Base-by-base conservation (phyloP, 2,329 filamentous ascomycete species). In the Trichoderma sp. region DNA sequence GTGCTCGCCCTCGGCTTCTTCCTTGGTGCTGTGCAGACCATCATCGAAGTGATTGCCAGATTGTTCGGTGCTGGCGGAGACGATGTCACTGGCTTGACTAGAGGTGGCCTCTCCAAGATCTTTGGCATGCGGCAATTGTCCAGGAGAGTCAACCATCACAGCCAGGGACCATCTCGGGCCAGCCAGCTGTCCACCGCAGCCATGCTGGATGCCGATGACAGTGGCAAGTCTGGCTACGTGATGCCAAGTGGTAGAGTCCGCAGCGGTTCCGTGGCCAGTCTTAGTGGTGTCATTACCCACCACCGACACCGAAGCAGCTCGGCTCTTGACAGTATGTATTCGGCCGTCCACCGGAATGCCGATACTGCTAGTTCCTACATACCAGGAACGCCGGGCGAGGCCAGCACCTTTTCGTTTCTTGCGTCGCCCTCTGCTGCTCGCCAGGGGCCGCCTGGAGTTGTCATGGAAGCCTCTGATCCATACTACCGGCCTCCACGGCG, bases 1-100 rank as follows among this genome's bases (percentile, higher is more conserved):
- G 94, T 98, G 0, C 86, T 99, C 27, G 88, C 98, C 3, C 94
- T 98, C 80, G 96, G 95, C 2, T 99, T 98, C 86, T 94, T 98
- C 83, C 87, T 99, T 72, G 98, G 98, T 82, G 93, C 97, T 1
- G 83, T 98, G 7, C 95, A 98, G 82, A 98, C 96, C 0, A 89
- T 98, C 59, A 90, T 98, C 56, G 97, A 99, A 83, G 95, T 99
- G 9, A 87, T 92, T 67, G 95, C 95, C 31, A 91, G 96, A 71
- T 87, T 97, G 80, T 89, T 93, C 31, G 96, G 96, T 50, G 95
- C 94, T 38, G 97, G 95, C 66, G 93, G 92, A 27, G 93, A 96
- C 79, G 91, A 93, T 78, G 87, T 89, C 53, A 89, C 88, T 69
- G 92, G 92, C 53, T 91, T 93, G 78, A 91, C 92, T 68, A 88